A percentile compares a stretch with the other conserved stretches of the same genome.
Conservation (phyloP, 805 yeast species). For the Metschnikowia baotianmanensis region DNA sequence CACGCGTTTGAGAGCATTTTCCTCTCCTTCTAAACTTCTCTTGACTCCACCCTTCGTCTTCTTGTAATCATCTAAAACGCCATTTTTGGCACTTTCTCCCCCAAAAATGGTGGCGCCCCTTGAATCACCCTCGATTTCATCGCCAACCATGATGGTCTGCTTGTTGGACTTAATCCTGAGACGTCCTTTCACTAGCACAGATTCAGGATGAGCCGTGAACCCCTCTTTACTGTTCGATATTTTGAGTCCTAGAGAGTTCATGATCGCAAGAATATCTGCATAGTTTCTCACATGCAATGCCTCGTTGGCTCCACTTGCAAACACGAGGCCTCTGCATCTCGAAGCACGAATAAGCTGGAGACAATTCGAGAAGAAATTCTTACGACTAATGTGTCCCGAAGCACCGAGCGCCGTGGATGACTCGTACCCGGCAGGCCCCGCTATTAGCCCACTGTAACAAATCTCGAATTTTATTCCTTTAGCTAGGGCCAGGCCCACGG, state of each 20-base stretch:
- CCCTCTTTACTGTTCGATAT: conserved; percentile 57
- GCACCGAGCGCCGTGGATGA: conserved; percentile 20
- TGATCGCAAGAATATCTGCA: conserved; percentile 64
- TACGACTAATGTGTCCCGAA: conserved; percentile 42
- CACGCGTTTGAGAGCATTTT: neutral
- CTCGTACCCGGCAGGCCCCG: conserved; percentile 32
- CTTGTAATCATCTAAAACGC: conserved; percentile 25
- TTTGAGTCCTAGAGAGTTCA: conserved; percentile 70
- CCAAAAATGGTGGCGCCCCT: conserved; percentile 10
- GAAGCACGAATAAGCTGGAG: conserved; percentile 77
- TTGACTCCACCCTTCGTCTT: conserved; percentile 16
- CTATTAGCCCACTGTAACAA: conserved; percentile 56
- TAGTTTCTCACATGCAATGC: conserved; percentile 62
- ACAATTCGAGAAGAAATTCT: conserved; percentile 67
- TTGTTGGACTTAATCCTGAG: conserved; percentile 72
- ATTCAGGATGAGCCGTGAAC: conserved; percentile 57
- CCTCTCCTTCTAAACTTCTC: conserved; percentile 19
- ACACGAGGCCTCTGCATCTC: conserved; percentile 72
- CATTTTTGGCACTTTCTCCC: conserved; percentile 21
- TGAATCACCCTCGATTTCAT: conserved; percentile 20
- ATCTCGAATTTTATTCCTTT: conserved; percentile 84
- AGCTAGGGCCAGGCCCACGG: conserved; percentile 76
- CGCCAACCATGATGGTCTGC: conserved; percentile 64
- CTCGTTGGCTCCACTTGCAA: conserved; percentile 69
- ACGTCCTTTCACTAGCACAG: conserved; percentile 70